Evolutionary conservation across 164 flowering plant species (phyloP), one percentile per base, ranked within the genome.

Genomic region (Litsea cubeba): DNA sequence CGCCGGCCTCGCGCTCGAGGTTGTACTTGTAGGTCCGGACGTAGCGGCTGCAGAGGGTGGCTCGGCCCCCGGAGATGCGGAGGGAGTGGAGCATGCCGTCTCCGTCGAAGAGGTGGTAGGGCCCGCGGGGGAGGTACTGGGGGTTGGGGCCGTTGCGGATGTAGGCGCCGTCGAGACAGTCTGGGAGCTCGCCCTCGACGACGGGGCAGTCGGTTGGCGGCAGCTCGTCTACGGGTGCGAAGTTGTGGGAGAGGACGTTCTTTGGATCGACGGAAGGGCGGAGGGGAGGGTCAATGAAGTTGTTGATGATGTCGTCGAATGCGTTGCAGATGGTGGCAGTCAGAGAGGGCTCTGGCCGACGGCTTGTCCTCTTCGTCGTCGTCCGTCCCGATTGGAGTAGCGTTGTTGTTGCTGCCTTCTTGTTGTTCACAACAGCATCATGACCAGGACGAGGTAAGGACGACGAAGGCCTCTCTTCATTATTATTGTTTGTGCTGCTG

Each of bases 21-120:
- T 0, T 75, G 83, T 86, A 89, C 51, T 86, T 92, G 76, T 92
- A 82, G 1, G 98, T 94, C 77, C 83, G 79, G 46, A 92, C 89
- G 58, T 76, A 94, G 60, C 97, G 92, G 84, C 95, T 89, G 77
- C 93, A 90, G 65, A 88, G 77, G 8, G 85, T 85, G 73, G 96
- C 90, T 8, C 75, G 74, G 71, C 97, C 97, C 1, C 76, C 32
- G 28, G 88, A 82, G 70, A 92, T 85, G 20, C 79, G 79, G 20
- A 92, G 72, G 63, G 84, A 66, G 81, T 94, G 97, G 50, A 94
- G 93, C 98, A 94, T 94, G 40, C 97, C 98, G 50, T 94, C 97
- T 1, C 97, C 97, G 68, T 94, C 96, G 66, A 94, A 90, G 50
- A 89, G 86, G 73, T 92, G 97, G 85, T 90, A 86, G 12, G 97